These are phyloP conservation scores for Zymoseptoria brevis DNA, from an alignment of 2,329 filamentous ascomycete species.

Conservation along the genomic window DNA sequence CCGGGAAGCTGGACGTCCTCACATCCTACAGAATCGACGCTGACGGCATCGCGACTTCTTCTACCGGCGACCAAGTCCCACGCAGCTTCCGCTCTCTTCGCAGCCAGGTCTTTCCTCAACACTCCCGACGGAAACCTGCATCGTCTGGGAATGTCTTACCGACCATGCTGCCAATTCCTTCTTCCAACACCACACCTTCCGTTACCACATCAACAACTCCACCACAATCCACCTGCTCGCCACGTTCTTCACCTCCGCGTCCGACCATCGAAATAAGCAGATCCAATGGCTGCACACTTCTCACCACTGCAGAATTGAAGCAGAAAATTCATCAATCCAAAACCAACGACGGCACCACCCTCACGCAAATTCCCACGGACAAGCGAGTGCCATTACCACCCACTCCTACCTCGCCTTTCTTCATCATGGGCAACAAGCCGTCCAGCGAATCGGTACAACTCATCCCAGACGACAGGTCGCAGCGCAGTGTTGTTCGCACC, in stretches of 20 bases:
- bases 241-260: constrained; percentile 22
- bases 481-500: constrained; percentile 19
- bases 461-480: constrained; percentile 18
- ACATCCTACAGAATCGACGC: not conserved
- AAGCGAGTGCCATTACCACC: constrained; percentile 16
- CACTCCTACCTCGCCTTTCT: constrained; percentile 13
- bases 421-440: constrained; percentile 25
- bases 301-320: constrained; percentile 17
- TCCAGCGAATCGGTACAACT: constrained; percentile 15
- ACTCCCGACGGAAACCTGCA: not conserved
- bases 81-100: not conserved
- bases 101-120: not conserved
- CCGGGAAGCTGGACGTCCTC: not conserved
- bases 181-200: not conserved
- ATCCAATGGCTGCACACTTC: constrained; percentile 22
- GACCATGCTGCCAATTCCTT: not conserved
- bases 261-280: constrained; percentile 15
- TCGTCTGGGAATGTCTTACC: not conserved
- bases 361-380: constrained; percentile 17
- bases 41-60: not conserved
- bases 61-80: not conserved
- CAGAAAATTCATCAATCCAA: constrained; percentile 18
- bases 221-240: constrained; percentile 14
- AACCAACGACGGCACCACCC: constrained; percentile 9
- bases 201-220: not conserved